Evolutionary conservation across 495 filamentous ascomycete genomes (phyloP), one percentile per base, ranked within the genome.

Genomic region (Chaetomium fimeti): DNA sequence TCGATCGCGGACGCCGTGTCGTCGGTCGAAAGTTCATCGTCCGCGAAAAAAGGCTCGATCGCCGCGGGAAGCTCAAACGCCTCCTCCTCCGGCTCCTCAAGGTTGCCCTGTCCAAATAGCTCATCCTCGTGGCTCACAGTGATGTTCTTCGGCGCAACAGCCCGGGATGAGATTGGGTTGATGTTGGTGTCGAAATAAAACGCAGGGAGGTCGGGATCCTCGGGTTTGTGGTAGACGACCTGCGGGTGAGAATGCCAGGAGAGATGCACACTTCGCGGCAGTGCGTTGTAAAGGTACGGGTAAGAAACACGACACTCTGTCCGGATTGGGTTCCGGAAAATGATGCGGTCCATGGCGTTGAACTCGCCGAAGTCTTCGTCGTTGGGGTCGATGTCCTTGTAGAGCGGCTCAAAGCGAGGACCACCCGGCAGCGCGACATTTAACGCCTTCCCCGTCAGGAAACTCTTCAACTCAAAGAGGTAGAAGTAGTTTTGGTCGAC

Each of bases 321-420:
- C 58, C 93, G 87, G 69, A 98, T 96, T 4, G 95, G 95, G 43
- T 89, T 86, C 56, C 95, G 89, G 83, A 99, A 99, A 69, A 99
- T 99, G 76, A 99, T 99, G 64, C 95, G 91, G 74, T 98, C 93
- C 72, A 99, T 99, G 52, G 93, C 95, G 70, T 99, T 99, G 85
- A 99, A 99, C 76, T 99, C 95, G 73, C 95, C 94, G 77, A 99
- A 99, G 73, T 99, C 95, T 76, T 99, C 95, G 70, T 98, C 93
- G 70, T 99, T 98, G 36, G 95, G 95, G 73, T 99, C 93, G 55
- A 99, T 91, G 68, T 99, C 95, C 77, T 99, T 99, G 82, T 98
- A 99, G 13, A 99, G 77, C 18, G 95, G 95, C 78, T 99, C 95
- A 61, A 99, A 99, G 47, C 94, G 88, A 66, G 95, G 95, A 42